Base-by-base conservation (phyloP, 2,329 filamentous ascomycete species). In the Trichophyton verrucosum region DNA sequence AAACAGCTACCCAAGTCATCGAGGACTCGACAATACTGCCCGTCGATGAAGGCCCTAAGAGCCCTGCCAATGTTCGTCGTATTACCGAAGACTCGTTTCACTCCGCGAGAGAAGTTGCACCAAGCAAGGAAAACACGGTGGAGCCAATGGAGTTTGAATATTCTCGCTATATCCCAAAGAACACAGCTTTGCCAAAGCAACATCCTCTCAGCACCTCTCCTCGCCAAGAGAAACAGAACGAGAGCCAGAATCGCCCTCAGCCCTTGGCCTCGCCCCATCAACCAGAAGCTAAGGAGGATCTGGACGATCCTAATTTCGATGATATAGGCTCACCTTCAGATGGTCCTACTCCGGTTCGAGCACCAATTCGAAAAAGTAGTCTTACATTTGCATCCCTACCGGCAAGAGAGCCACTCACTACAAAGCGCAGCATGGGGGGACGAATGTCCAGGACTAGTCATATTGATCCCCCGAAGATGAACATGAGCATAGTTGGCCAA, bases 321-420 rank as follows among this genome's bases (percentile, higher is more conserved):
- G 76, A 78, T 57, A 75, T 78, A 30, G 76, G 73, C 47, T 78
- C 77, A 17, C 76, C 77, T 17, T 80, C 77, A 1, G 76, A 78
- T 62, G 73, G 69, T 6, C 78, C 76, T 33, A 78, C 75, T 15
- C 77, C 77, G 5, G 76, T 75, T 58, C 69, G 89, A 66, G 87
- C 87, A 1, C 79, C 89, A 33, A 82, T 95, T 66, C 86, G 92
- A 63, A 97, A 97, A 79, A 96, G 91, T 74, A 97, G 92, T 71
- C 81, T 99, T 63, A 95, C 88, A 62, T 97, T 99, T 75, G 90
- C 94, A 42, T 90, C 94, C 17, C 79, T 99, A 11, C 94, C 94
- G 33, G 91, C 92, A 2, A 83, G 94, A 63, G 92, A 97, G 69
- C 92, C 92, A 40, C 78, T 97, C 59, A 84, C 85, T 36, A 83